These are phyloP conservation scores for Eutrema salsugineum DNA, from an alignment of 441 rosid species.

Conservation along the genomic window DNA sequence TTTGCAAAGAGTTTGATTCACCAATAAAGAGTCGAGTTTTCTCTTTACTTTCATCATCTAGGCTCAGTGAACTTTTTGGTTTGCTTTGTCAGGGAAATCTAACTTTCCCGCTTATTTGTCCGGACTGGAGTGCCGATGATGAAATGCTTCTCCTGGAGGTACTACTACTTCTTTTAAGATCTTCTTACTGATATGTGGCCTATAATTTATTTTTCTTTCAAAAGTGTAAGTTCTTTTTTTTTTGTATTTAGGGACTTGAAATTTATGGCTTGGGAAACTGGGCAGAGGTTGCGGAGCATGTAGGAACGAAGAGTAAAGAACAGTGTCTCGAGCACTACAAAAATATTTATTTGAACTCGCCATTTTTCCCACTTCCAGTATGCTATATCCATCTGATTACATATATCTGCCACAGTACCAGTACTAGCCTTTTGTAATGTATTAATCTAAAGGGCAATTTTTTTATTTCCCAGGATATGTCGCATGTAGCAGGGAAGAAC, in stretches of 20 bases:
- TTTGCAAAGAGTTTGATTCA: not conserved
- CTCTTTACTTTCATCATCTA: not conserved
- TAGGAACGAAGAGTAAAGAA: conserved; percentile 94
- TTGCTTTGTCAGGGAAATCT: conserved; percentile 64
- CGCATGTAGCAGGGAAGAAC: conserved; percentile 92
- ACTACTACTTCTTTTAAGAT: not conserved
- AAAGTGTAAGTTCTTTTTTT: not conserved
- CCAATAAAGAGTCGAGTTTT: not conserved
- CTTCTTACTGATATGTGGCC: not conserved
- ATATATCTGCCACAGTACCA: conserved; percentile 1
- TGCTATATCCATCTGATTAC: conserved; percentile 15
- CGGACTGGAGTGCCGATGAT: conserved; percentile 96
- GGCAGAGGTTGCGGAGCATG: conserved; percentile 96
- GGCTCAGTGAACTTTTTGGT: not conserved
- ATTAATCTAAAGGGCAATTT: not conserved
- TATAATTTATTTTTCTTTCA: not conserved
- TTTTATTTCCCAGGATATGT: conserved; percentile 57
- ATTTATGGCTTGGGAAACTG: conserved; percentile 98
- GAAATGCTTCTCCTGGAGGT: conserved; percentile 97
- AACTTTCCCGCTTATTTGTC: conserved; percentile 84
- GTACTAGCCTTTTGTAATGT: not conserved
- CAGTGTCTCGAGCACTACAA: conserved; percentile 78
- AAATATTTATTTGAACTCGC: conserved; percentile 74
- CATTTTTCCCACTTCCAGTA: conserved; percentile 92
- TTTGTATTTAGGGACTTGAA: conserved; percentile 73